A percentile compares a stretch with the other conserved stretches of the same genome.
Evolutionary conservation across 2,329 filamentous ascomycete species (phyloP).

Genomic region (Chaetomium strumarium): DNA sequence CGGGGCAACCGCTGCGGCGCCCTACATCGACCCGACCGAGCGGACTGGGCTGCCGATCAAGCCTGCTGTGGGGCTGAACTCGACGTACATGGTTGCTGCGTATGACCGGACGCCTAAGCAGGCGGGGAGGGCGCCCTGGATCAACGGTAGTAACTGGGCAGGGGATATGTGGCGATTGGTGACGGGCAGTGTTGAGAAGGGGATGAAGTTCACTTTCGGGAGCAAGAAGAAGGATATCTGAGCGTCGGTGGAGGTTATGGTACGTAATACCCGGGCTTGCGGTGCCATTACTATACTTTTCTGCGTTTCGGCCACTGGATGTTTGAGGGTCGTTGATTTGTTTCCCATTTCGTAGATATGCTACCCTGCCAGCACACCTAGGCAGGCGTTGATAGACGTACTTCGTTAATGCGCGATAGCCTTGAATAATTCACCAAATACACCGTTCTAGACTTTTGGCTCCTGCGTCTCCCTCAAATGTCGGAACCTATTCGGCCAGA

Average conservation of each 20-base stretch:
- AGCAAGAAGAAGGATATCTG: constrained; percentile 15
- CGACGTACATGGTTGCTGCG: constrained; percentile 26
- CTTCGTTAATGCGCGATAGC: no score
- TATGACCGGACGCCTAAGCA: constrained; percentile 25
- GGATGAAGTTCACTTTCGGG: constrained; percentile 17
- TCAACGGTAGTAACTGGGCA: constrained; percentile 23
- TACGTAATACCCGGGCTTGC: not conserved
- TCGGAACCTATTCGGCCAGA: constrained; percentile 30
- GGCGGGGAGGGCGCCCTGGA: constrained; percentile 26
- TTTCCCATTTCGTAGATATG: no score
- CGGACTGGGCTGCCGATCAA: constrained; percentile 17
- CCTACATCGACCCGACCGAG: constrained; percentile 19
- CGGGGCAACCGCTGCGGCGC: constrained; percentile 23
- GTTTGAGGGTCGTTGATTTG: no score
- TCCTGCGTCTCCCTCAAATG: constrained; percentile 19
- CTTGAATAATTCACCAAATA: not conserved
- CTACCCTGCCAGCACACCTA: no score
- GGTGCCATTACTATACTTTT: no score
- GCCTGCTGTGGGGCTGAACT: constrained; percentile 23
- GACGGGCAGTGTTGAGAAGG: constrained; percentile 17
- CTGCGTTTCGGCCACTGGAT: no score
- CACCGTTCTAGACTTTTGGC: not conserved
- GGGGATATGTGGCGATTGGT: constrained; percentile 22
- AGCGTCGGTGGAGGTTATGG: not conserved
- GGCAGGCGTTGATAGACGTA: no score